Conservation (phyloP, 768 basidiomycete species). For the Naganishia vaughanmartiniae region DNA sequence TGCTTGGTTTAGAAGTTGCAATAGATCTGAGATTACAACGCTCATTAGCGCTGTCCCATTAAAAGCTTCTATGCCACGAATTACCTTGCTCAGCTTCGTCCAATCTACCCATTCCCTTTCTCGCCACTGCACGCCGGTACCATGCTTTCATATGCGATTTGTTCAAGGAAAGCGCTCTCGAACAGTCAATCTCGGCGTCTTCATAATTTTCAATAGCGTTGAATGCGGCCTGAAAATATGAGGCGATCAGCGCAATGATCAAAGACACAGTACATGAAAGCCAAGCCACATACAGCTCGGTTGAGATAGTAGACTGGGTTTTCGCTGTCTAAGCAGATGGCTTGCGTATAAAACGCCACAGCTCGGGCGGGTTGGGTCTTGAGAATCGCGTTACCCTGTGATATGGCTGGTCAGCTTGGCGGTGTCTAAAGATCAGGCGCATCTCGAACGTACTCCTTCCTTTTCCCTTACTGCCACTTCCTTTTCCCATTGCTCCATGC, state of each 20-base stretch:
- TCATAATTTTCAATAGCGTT: conserved; percentile 47
- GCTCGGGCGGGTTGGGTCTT: conserved; percentile 41
- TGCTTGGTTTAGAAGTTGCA: conserved; percentile 33
- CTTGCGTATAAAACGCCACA: conserved; percentile 49
- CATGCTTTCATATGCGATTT: conserved; percentile 49
- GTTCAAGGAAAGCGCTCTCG: conserved; percentile 42
- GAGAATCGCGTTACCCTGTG: conserved; percentile 45
- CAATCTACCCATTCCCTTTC: conserved; percentile 44
- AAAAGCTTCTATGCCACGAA: background rate
- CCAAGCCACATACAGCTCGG: conserved; percentile 39
- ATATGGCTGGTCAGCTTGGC: background rate
- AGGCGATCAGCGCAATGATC: background rate
- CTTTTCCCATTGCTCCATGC: conserved; percentile 52
- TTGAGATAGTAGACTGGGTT: conserved; percentile 52
- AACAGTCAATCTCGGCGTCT: conserved; percentile 49
- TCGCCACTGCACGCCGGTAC: conserved; percentile 48
- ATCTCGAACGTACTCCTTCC: conserved; percentile 35
- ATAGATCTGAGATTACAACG: conserved; percentile 19
- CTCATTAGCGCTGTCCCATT: background rate
- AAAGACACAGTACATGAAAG: background rate
- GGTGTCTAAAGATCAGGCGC: background rate
- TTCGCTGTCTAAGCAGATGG: conserved; percentile 50
- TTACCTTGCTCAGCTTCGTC: conserved; percentile 45
- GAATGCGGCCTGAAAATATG: conserved; percentile 36
- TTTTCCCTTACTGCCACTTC: conserved; percentile 50